phyloP scores from a whole-genome alignment of 371 early-diverging fungal species.

The Ordospora pajunii region DNA sequence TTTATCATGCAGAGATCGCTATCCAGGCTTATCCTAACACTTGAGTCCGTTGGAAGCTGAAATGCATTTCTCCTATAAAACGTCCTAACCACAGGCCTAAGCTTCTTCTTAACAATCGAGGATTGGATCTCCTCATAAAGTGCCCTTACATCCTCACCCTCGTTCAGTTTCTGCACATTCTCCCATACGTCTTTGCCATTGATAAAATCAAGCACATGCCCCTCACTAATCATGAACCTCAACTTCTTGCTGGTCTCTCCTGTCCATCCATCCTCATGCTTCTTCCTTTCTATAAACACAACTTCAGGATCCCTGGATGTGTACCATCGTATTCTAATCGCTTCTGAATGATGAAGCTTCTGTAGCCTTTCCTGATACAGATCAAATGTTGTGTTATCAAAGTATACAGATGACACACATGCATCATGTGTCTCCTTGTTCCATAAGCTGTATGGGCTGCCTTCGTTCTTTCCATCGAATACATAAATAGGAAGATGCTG shows the following conservation, averaged over 20 bases:
- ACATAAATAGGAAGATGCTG: conserved; percentile 85
- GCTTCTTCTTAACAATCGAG: conserved; percentile 67
- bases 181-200: conserved; percentile 71
- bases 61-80: conserved; percentile 97
- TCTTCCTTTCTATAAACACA: conserved; percentile 89
- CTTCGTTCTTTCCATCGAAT: conserved; percentile 60
- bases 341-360: conserved; percentile 80
- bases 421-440: conserved; percentile 68
- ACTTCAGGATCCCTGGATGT: conserved; percentile 63
- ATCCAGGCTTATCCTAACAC: conserved; percentile 90
- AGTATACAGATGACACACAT: conserved; percentile 84
- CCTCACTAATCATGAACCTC: conserved; percentile 84
- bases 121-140: conserved; percentile 72
- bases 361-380: conserved; percentile 79
- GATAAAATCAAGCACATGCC: conserved; percentile 74
- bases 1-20: conserved; percentile 89
- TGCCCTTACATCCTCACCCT: conserved; percentile 66
- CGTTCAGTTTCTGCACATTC: conserved; percentile 66
- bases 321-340: conserved; percentile 85
- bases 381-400: conserved; percentile 79
- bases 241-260: conserved; percentile 79
- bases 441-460: conserved; percentile 63
- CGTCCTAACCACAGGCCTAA: conserved; percentile 78
- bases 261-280: conserved; percentile 85
- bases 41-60: conserved; percentile 91